phyloP scores from a whole-genome alignment of 768 basidiomycete species.

The Rickenella mellea region DNA sequence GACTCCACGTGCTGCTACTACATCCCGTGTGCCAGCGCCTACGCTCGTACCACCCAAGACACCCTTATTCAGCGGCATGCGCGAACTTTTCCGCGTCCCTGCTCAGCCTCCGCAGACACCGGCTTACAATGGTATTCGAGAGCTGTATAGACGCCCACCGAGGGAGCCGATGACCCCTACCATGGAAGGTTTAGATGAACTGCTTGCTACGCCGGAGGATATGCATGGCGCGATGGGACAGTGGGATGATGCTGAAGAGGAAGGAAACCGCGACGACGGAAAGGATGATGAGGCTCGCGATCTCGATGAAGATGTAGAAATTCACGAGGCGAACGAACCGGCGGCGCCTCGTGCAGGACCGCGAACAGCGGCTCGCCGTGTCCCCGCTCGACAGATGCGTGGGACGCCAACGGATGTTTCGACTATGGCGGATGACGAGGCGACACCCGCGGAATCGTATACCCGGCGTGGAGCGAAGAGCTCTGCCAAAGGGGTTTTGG shows the following conservation, averaged over 20 bases:
- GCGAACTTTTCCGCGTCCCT: conserved; percentile 19
- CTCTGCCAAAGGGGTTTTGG: neutral
- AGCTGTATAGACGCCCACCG: no score
- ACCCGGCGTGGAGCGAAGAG: neutral
- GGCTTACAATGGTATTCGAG: conserved; percentile 3
- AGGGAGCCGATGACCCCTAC: no score
- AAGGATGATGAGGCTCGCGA: conserved; percentile 6
- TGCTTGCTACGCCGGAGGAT: conserved; percentile 20
- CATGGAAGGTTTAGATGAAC: conserved; percentile 20
- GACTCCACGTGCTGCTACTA: conserved; percentile 6
- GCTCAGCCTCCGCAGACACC: conserved; percentile 8
- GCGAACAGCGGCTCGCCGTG: neutral
- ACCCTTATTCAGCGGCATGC: conserved; percentile 24
- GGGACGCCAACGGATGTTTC: neutral
- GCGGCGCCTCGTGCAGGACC: neutral
- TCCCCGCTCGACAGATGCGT: neutral
- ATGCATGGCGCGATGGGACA: conserved; percentile 10
- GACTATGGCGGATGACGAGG: neutral
- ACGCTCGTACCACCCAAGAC: conserved; percentile 21
- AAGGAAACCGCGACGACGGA: conserved; percentile 1
- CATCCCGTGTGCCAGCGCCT: conserved; percentile 14
- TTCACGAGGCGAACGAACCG: neutral
- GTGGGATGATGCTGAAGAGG: conserved; percentile 3
- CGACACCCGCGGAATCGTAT: neutral
- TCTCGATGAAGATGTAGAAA: neutral